These are phyloP conservation scores for Sesbania bispinosa DNA, from an alignment of 306 rosid species.

Conservation along the genomic window DNA sequence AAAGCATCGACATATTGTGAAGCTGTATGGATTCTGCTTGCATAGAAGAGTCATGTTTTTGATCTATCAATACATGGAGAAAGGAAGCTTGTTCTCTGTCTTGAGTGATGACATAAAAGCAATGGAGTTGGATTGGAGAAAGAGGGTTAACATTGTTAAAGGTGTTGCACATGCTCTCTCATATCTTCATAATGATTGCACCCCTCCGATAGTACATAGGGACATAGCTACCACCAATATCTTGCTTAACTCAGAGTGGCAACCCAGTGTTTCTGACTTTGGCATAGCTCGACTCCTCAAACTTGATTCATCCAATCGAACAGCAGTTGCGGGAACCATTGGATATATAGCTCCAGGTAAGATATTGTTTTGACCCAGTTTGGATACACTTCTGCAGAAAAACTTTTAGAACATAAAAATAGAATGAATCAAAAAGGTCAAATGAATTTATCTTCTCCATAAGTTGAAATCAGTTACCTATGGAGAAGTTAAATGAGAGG, in stretches of 20 bases:
- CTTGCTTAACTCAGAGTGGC: neutral
- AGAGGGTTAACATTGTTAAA: conserved; percentile 9
- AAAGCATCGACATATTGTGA: conserved; percentile 5
- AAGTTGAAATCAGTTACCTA: no score
- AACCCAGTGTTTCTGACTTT: neutral
- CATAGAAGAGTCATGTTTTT: conserved; percentile 21
- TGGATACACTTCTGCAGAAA: no score
- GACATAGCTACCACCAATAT: neutral
- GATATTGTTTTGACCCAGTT: no score
- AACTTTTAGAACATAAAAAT: no score
- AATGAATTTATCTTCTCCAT: no score
- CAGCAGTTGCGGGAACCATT: conserved; percentile 17
- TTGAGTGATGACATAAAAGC: neutral
- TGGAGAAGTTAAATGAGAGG: no score
- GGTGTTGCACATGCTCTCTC: conserved; percentile 21
- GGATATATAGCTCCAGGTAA: conserved; percentile 20
- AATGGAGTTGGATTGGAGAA: conserved; percentile 9
- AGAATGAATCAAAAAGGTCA: no score
- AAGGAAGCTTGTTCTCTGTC: conserved; percentile 16
- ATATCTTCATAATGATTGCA: conserved; percentile 9
- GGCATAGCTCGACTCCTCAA: neutral
- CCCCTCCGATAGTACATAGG: conserved; percentile 17
- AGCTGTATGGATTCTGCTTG: conserved; percentile 19
- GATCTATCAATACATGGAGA: conserved; percentile 16
- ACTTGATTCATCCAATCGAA: neutral